These are phyloP conservation scores for Stephania japonica DNA, from an alignment of 164 flowering plant species.

Conservation along the genomic window DNA sequence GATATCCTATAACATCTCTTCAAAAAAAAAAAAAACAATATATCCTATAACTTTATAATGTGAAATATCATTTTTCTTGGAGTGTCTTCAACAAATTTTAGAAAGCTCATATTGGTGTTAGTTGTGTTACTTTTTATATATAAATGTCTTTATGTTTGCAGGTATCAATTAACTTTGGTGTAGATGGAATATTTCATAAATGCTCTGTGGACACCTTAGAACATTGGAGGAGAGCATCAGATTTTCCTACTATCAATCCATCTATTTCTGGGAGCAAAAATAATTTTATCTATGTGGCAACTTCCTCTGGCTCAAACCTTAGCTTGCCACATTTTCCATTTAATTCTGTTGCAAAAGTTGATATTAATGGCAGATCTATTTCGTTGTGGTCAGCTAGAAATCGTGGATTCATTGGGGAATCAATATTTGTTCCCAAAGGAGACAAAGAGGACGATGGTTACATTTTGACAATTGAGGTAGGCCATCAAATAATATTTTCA, in stretches of 20 bases:
- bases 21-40: too few relatives aligned
- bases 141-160: conserved; percentile 14
- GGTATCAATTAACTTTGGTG: conserved; percentile 52
- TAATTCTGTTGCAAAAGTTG: conserved; percentile 59
- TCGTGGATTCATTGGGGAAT: conserved; percentile 82
- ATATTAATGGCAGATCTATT: conserved; percentile 23
- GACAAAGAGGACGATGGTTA: conserved; percentile 73
- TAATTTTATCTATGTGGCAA: conserved; percentile 50
- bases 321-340: conserved; percentile 77
- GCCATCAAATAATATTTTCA: neutral
- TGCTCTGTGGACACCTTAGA: conserved; percentile 47
- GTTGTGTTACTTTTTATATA: neutral
- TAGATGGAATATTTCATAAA: conserved; percentile 27
- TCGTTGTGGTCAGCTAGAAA: conserved; percentile 53
- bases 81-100: too few relatives aligned
- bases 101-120: too few relatives aligned
- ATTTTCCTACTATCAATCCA: conserved; percentile 73
- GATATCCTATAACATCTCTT: too few relatives aligned
- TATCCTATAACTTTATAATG: too few relatives aligned
- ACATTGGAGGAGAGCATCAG: conserved; percentile 57
- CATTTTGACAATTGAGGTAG: conserved; percentile 80
- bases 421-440: conserved; percentile 61
- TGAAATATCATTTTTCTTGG: too few relatives aligned
- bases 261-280: conserved; percentile 43
- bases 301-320: conserved; percentile 59